Conservation (phyloP, 148 eudicot genomes). For the Vaccinium corymbosum region DNA sequence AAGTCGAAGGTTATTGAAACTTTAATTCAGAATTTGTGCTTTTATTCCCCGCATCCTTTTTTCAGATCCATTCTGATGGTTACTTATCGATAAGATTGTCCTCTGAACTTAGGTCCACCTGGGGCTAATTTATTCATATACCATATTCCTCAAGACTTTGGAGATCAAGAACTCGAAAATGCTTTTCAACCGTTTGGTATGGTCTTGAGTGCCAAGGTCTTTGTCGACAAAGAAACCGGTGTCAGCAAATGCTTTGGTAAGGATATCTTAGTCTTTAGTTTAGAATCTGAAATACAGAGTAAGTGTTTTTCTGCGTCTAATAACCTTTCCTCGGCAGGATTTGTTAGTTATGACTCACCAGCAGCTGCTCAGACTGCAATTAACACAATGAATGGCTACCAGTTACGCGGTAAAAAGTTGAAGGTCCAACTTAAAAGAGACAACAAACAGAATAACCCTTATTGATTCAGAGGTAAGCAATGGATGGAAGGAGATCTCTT, state of each 20-base stretch:
- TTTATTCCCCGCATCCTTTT: background rate
- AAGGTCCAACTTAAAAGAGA: slow-evolving; percentile 96
- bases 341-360: slow-evolving; percentile 89
- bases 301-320: slow-evolving; percentile 23
- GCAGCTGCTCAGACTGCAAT: slow-evolving; percentile 86
- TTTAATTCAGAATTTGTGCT: background rate
- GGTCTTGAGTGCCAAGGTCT: slow-evolving; percentile 93
- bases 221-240: slow-evolving; percentile 83
- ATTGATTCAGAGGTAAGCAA: slow-evolving; percentile 38
- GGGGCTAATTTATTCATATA: slow-evolving; percentile 95
- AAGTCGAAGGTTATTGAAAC: slow-evolving; percentile 63
- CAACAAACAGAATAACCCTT: slow-evolving; percentile 62
- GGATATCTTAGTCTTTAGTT: slow-evolving; percentile 14
- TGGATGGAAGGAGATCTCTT: slow-evolving; percentile 20
- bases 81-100: background rate
- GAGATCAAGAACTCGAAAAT: slow-evolving; percentile 79
- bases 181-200: slow-evolving; percentile 81
- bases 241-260: slow-evolving; percentile 96
- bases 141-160: slow-evolving; percentile 95
- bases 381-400: slow-evolving; percentile 79
- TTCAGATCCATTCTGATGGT: background rate
- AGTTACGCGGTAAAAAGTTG: slow-evolving; percentile 92
- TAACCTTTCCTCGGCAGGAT: slow-evolving; percentile 54
- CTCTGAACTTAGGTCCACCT: slow-evolving; percentile 61
- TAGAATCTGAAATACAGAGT: background rate